These are phyloP conservation scores for Haplosporangium sp. DNA, from an alignment of 371 early-diverging fungal genomes.

Conservation along the genomic window DNA sequence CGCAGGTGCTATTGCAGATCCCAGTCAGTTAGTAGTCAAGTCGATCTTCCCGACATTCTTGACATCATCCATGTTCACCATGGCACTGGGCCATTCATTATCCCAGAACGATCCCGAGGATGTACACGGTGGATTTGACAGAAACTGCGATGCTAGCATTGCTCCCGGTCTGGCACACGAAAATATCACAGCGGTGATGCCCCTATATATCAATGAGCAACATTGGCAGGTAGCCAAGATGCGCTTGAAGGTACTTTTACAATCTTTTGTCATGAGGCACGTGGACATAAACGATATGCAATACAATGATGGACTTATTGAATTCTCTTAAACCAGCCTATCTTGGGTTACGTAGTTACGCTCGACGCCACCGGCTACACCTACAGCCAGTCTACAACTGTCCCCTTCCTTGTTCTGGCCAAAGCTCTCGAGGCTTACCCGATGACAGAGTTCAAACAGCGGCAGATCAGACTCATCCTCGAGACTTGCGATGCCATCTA, in stretches of 20 bases:
- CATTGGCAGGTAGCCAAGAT: conserved; percentile 58
- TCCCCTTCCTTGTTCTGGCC: conserved; percentile 55
- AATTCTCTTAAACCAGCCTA: conserved; percentile 26
- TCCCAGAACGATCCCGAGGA: conserved; percentile 33
- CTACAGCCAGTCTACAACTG: conserved; percentile 54
- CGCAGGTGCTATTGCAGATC: conserved; percentile 54
- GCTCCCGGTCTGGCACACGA: conserved; percentile 45
- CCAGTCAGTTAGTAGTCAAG: conserved; percentile 55
- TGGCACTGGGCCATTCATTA: conserved; percentile 49
- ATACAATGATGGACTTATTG: neutral
- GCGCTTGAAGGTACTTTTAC: conserved; percentile 47
- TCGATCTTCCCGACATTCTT: conserved; percentile 56
- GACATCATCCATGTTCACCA: conserved; percentile 56
- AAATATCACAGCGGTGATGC: conserved; percentile 54
- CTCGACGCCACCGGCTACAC: conserved; percentile 57
- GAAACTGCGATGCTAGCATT: conserved; percentile 34
- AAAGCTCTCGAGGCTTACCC: conserved; percentile 45
- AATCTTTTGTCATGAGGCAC: neutral
- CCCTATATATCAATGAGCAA: conserved; percentile 55
- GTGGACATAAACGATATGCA: neutral
- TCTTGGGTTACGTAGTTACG: conserved; percentile 56
- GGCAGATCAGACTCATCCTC: conserved; percentile 52
- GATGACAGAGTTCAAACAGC: conserved; percentile 50
- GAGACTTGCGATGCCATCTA: conserved; percentile 59
- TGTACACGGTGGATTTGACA: conserved; percentile 58